Evolutionary conservation across 306 rosid species (phyloP), one percentile per base, ranked within the genome.

Genomic region (Begonia masoniana): DNA sequence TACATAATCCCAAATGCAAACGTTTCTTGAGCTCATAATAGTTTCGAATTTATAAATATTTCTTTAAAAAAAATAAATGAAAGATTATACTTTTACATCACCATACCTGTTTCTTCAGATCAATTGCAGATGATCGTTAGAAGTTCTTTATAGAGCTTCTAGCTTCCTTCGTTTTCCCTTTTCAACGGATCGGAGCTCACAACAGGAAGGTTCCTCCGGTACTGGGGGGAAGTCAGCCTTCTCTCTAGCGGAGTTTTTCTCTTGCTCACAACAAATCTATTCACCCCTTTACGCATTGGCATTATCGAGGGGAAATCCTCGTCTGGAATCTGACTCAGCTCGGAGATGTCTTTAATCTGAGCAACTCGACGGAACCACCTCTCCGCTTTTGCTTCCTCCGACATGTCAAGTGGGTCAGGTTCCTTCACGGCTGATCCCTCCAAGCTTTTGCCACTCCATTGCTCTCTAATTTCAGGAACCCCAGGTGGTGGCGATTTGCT

Each of bases 241-340:
- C 99, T 80, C 58, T 91, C 99, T 54, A 86, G 57, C 15, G 99
- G 96, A 2, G 96, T 92, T 81, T 92, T 92, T 67, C 99, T 76
- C 82, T 91, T 91, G 78, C 96, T 86, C 52, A 91, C 88, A n/a
- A 91, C 99, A 64, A 91, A 91, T 65, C 99, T 75, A 62, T 91
- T 91, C 67, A 91, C 99, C 51, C 99, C 99, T 80, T 79, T 86
- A 35, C 96, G 92, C 99, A 86, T 86, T 5, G 99, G 99, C 99
- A 91, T 91, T 67, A 91, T 91, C 1, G 96, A 86, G 1, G 99
- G 99, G 73, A 91, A 91, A 74, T 91, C 99, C 69, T 91, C 99
- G 23, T 86, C 99, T 0, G 99, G 99, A 68, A 91, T 86, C 77
- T 91, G 86, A 63, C 99, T 86, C 63, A 91, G 77, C 75, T 91